Conservation (phyloP, 202 grass and related monocot species). For the Eragrostis tef region DNA sequence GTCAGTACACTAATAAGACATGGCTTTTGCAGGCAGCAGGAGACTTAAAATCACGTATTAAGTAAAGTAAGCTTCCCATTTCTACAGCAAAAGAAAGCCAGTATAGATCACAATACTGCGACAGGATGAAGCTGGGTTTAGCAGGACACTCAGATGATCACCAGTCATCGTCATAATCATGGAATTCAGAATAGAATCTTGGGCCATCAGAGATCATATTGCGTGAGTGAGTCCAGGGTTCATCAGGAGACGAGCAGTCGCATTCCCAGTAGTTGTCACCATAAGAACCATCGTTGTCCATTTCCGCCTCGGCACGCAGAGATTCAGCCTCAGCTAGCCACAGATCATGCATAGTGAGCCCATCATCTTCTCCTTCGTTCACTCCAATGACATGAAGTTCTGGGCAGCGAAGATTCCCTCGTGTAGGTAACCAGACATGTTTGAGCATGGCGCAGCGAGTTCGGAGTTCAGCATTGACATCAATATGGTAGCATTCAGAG, state of each 20-base stretch:
- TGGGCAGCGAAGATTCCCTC: background rate
- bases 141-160: too few relatives aligned
- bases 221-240: background rate
- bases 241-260: background rate
- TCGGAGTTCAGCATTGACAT: background rate
- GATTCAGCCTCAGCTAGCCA: background rate
- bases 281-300: background rate
- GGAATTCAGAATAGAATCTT: too few relatives aligned
- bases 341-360: background rate
- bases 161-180: too few relatives aligned
- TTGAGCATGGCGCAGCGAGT: constrained; percentile 1
- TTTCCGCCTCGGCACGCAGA: background rate
- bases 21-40: too few relatives aligned
- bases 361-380: background rate
- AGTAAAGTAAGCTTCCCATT: too few relatives aligned
- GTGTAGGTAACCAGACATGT: constrained; percentile 1
- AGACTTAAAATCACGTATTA: too few relatives aligned
- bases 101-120: too few relatives aligned
- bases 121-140: too few relatives aligned
- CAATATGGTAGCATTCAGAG: background rate
- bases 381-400: constrained; percentile 15
- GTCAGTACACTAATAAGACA: too few relatives aligned
- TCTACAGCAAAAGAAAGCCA: too few relatives aligned
- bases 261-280: background rate
- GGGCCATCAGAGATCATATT: background rate